Percentiles rank a stretch among this genome's conserved stretches.
These are phyloP conservation scores for Solanum pennellii DNA, from an alignment of 257 asterid species.

Conservation along the genomic window DNA sequence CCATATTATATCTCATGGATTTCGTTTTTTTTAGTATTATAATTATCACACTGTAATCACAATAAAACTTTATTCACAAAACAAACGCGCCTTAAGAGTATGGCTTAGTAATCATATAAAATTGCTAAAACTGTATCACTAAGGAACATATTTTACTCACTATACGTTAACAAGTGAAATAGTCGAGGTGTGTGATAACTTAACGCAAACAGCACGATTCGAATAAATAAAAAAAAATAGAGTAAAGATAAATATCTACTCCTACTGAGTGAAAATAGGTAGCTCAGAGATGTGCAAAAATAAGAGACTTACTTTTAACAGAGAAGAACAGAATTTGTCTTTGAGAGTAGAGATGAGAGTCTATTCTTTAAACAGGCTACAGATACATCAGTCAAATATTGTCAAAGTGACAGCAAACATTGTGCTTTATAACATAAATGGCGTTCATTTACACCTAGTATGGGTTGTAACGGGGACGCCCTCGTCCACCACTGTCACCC, in stretches of 20 bases:
- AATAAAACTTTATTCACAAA: background rate
- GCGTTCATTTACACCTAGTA: conserved; percentile 13
- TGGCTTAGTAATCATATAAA: background rate
- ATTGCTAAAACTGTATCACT: background rate
- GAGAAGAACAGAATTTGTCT: background rate
- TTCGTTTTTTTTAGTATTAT: background rate
- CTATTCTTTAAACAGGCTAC: background rate
- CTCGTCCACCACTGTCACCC: conserved; percentile 40
- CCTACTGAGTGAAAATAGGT: background rate
- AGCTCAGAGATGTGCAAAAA: background rate
- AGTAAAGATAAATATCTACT: background rate
- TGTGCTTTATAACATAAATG: background rate
- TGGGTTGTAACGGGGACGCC: conserved; percentile 73
- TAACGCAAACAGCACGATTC: background rate
- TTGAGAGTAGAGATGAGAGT: background rate
- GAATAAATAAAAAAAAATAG: background rate
- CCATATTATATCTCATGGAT: background rate
- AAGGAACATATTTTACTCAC: background rate
- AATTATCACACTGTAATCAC: background rate
- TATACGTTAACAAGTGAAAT: background rate
- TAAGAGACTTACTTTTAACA: background rate
- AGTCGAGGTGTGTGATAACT: background rate
- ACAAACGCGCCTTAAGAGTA: background rate
- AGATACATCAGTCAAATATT: background rate
- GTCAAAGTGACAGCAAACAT: background rate